Evolutionary conservation across 2,329 filamentous ascomycete species (phyloP).

Genomic region (Thielaviopsis populi): DNA sequence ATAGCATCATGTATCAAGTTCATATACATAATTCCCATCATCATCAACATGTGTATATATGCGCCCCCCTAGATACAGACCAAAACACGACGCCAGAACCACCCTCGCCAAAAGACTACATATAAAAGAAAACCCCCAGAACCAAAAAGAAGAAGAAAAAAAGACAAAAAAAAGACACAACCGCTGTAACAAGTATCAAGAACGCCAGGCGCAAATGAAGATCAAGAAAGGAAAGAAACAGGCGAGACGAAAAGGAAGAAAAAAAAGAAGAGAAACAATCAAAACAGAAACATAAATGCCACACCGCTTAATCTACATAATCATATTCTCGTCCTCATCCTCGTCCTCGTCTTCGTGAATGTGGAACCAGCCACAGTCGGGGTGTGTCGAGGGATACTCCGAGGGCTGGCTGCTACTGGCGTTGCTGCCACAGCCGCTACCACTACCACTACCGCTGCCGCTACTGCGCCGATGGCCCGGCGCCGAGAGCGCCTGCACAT

Average conservation of each 20-base stretch:
- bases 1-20: neutral
- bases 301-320: conserved; percentile 4
- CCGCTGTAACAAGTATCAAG: neutral
- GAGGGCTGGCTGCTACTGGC: conserved; percentile 36
- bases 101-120: neutral
- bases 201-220: neutral
- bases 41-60: neutral
- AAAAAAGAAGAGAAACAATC: neutral
- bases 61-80: neutral
- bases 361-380: conserved; percentile 25
- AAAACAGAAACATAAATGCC: neutral
- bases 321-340: conserved; percentile 18
- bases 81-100: neutral
- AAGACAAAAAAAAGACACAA: neutral
- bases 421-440: neutral
- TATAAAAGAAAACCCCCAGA: neutral
- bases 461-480: no score
- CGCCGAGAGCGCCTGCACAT: conserved; percentile 23
- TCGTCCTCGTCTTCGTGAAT: conserved; percentile 28
- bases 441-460: neutral
- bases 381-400: conserved; percentile 40
- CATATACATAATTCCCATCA: neutral
- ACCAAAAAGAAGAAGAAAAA: neutral
- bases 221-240: neutral
- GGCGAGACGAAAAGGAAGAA: neutral